phyloP scores from a whole-genome alignment of 148 eudicot species.

The Vaccinium vitisidaea region DNA sequence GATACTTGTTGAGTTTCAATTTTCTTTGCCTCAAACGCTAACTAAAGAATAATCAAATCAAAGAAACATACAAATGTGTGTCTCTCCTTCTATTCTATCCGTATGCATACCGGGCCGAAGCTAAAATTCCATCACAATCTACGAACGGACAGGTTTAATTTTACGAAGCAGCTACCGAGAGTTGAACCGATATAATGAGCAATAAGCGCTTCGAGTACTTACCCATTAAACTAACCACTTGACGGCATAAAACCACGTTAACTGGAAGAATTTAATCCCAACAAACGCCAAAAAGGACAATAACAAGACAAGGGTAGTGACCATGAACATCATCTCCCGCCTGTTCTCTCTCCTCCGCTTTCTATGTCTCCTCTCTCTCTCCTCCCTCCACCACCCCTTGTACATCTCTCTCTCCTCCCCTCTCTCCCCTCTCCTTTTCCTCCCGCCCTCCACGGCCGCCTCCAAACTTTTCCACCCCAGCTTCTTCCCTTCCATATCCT shows the following conservation, averaged over 20 bases:
- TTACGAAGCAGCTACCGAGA: no score
- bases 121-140: no score
- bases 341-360: conserved; percentile 18
- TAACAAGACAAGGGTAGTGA: background rate
- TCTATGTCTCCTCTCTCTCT: conserved; percentile 26
- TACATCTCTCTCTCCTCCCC: conserved; percentile 35
- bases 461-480: conserved; percentile 34
- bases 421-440: conserved; percentile 26
- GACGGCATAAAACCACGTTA: background rate
- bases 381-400: conserved; percentile 27
- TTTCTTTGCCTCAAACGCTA: no score
- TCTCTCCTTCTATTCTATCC: no score
- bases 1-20: no score
- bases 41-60: no score
- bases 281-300: background rate
- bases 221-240: no score
- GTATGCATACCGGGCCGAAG: no score
- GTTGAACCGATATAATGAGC: no score
- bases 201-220: no score
- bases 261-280: background rate
- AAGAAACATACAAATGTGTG: no score
- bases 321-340: conserved; percentile 18
- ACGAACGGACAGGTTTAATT: no score
- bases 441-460: conserved; percentile 42
- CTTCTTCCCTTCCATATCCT: conserved; percentile 37